Conservation (phyloP, 306 rosid genomes). For the Ceratonia siliqua region DNA sequence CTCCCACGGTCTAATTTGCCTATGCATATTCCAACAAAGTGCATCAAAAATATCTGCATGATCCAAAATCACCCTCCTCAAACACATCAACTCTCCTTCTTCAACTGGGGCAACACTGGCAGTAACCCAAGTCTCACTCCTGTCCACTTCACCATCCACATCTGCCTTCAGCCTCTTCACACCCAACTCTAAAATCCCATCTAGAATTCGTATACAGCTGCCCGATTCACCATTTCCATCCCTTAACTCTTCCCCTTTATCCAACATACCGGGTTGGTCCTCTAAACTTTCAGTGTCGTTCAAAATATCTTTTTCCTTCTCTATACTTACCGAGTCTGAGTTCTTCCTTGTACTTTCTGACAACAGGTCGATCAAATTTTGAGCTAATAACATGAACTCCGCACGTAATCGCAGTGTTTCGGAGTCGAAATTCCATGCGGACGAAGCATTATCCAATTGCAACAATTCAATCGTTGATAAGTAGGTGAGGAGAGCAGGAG, state of each 20-base stretch:
- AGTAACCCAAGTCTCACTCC: slow-evolving; percentile 24
- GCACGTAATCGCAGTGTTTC: slow-evolving; percentile 77
- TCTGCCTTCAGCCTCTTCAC: slow-evolving; percentile 64
- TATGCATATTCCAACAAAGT: slow-evolving; percentile 62
- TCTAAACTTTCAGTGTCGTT: slow-evolving; percentile 32
- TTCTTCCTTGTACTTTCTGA: slow-evolving; percentile 39
- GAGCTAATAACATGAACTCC: slow-evolving; percentile 73
- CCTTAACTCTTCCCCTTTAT: slow-evolving; percentile 36
- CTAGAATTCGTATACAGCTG: slow-evolving; percentile 56
- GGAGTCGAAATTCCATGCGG: slow-evolving; percentile 69
- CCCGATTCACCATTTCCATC: slow-evolving; percentile 37
- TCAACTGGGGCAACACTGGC: slow-evolving; percentile 39
- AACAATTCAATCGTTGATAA: slow-evolving; percentile 75
- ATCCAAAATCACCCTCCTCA: slow-evolving; percentile 64
- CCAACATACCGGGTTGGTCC: slow-evolving; percentile 35
- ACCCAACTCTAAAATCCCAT: slow-evolving; percentile 70
- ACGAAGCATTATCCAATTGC: slow-evolving; percentile 66
- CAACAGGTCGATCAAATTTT: slow-evolving; percentile 68
- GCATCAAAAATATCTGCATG: slow-evolving; percentile 71
- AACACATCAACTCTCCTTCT: slow-evolving; percentile 59
- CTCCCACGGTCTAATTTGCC: slow-evolving; percentile 64
- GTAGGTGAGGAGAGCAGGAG: slow-evolving; percentile 77
- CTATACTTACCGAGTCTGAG: slow-evolving; percentile 43
- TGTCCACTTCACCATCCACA: slow-evolving; percentile 30
- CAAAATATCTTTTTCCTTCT: slow-evolving; percentile 36